Evolutionary conservation across 164 flowering plant genomes (phyloP).

Genomic region (Echeveria elegans): DNA sequence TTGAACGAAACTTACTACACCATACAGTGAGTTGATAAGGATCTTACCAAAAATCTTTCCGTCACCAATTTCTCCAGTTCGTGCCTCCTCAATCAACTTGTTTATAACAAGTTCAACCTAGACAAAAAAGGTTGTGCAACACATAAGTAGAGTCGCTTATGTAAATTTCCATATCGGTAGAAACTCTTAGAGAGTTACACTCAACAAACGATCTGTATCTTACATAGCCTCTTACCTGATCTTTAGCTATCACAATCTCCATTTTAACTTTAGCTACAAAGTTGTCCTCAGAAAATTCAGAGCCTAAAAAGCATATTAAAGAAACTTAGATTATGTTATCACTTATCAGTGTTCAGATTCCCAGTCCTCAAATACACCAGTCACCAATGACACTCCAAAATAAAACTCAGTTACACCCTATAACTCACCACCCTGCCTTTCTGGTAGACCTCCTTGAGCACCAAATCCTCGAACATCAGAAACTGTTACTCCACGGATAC

Average conservation of each 20-base stretch:
- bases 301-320: conserved; percentile 31
- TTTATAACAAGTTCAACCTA: conserved; percentile 88
- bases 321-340: background rate
- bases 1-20: background rate
- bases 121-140: background rate
- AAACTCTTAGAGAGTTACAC: background rate
- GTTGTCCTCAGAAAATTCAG: conserved; percentile 90
- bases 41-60: conserved; percentile 85
- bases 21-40: background rate
- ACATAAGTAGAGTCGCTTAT: background rate
- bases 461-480: conserved; percentile 95
- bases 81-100: conserved; percentile 67
- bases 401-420: background rate
- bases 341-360: background rate
- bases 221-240: conserved; percentile 43
- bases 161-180: background rate
- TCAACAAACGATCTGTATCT: background rate
- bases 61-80: conserved; percentile 97
- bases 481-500: conserved; percentile 89
- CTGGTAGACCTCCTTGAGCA: conserved; percentile 85
- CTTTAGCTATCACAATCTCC: conserved; percentile 84
- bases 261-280: conserved; percentile 81
- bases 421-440: conserved; percentile 80
- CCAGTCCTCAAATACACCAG: background rate
- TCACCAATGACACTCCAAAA: background rate